Evolutionary conservation across 2,329 filamentous ascomycete genomes (phyloP).

Genomic region (Cordyceps cicadae): DNA sequence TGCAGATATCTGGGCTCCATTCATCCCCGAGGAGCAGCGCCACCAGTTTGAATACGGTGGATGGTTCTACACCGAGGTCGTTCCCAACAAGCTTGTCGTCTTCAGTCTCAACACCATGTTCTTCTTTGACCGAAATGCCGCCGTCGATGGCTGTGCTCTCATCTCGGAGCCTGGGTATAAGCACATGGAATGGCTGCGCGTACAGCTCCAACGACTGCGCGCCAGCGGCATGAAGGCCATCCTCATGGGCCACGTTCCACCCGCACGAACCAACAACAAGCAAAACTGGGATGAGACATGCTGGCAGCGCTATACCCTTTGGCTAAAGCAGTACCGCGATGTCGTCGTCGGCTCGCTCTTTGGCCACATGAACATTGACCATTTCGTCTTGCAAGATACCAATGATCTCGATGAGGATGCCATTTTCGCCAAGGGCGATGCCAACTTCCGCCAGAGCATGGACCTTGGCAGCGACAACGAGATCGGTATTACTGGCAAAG

Average conservation of each 20-base stretch:
- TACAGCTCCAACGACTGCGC: slow-evolving; percentile 78
- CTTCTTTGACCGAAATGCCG: slow-evolving; percentile 88
- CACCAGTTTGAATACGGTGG: slow-evolving; percentile 88
- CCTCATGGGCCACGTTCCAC: slow-evolving; percentile 87
- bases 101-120: slow-evolving; percentile 95
- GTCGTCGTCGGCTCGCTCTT: slow-evolving; percentile 72
- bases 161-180: slow-evolving; percentile 81
- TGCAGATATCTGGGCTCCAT: slow-evolving; percentile 68
- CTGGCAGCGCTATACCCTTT: slow-evolving; percentile 95
- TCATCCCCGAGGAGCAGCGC: slow-evolving; percentile 86
- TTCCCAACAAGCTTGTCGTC: slow-evolving; percentile 75
- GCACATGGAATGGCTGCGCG: slow-evolving; percentile 91
- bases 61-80: slow-evolving; percentile 90
- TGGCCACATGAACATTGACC: slow-evolving; percentile 98
- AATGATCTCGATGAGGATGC: slow-evolving; percentile 56
- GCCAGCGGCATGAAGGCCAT: slow-evolving; percentile 87
- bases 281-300: slow-evolving; percentile 91
- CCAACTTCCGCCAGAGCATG: slow-evolving; percentile 15
- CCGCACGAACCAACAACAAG: slow-evolving; percentile 77
- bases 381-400: slow-evolving; percentile 88
- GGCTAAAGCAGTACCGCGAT: slow-evolving; percentile 84
- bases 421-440: slow-evolving; percentile 27
- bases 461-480: slow-evolving; percentile 33
- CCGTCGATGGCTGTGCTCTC: slow-evolving; percentile 78
- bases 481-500: slow-evolving; percentile 54